Conservation (phyloP, 768 basidiomycete genomes). For the Brasilioporus rufonigricans region DNA sequence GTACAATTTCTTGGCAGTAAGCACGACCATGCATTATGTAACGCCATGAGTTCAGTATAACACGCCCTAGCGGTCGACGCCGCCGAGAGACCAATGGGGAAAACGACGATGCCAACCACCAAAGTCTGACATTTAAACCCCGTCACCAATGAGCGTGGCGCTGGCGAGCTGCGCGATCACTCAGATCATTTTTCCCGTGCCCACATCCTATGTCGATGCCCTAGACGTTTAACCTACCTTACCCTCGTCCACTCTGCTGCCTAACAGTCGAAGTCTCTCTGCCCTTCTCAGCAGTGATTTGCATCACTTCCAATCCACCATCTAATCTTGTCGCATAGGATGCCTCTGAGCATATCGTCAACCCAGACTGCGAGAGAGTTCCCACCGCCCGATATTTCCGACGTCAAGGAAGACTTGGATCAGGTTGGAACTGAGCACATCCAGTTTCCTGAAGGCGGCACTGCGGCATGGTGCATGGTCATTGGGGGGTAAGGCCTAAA, state of each 20-base stretch:
- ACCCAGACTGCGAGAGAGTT: background rate
- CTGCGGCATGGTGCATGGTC: slow-evolving; percentile 23
- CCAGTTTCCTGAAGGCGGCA: slow-evolving; percentile 30
- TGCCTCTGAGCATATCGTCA: slow-evolving; percentile 4
- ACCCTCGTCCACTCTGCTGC: background rate
- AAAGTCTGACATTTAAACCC: background rate
- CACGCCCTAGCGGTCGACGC: background rate
- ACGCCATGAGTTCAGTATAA: background rate
- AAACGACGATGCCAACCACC: background rate
- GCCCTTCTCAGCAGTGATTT: background rate
- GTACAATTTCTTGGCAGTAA: background rate
- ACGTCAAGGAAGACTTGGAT: background rate
- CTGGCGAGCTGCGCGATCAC: background rate
- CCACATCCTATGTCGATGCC: background rate
- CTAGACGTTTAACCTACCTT: background rate
- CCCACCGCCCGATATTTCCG: background rate
- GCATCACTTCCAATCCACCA: background rate
- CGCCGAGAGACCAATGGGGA: background rate
- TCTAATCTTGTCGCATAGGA: background rate
- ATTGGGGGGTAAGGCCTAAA: slow-evolving; percentile 19
- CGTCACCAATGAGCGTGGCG: background rate
- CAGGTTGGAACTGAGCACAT: background rate
- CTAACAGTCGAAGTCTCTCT: background rate
- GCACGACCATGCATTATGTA: background rate
- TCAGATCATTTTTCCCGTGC: background rate